A percentile compares a stretch with the other conserved stretches of the same genome.
phyloP scores from a whole-genome alignment of 1,284 basidiomycete genomes.

The Ganoderma lingzhi region DNA sequence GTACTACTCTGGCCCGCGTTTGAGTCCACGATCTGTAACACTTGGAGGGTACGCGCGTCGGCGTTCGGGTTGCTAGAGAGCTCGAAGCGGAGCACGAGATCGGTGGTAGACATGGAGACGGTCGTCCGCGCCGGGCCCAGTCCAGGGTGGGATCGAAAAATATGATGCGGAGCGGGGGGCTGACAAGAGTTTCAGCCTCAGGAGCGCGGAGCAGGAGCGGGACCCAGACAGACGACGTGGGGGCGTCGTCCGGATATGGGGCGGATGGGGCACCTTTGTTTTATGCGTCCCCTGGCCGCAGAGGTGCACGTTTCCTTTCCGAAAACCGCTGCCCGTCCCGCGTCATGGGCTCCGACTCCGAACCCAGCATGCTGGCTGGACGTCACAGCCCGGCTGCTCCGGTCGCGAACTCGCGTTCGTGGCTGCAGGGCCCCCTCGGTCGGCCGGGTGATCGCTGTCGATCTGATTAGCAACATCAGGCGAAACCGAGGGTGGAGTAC shows the following conservation, averaged over 20 bases:
- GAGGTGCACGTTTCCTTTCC: slow-evolving; percentile 9
- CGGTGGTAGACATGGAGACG: slow-evolving; percentile 39
- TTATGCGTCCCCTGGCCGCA: slow-evolving; percentile 11
- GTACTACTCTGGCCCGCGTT: slow-evolving; percentile 36
- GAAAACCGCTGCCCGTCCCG: slow-evolving; percentile 5
- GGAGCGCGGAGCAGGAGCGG: slow-evolving; percentile 6
- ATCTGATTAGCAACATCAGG: slow-evolving; percentile 40
- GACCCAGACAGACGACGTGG: not conserved
- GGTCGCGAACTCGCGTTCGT: slow-evolving; percentile 5
- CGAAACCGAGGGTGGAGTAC: slow-evolving; percentile 5
- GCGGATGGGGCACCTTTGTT: slow-evolving; percentile 6
- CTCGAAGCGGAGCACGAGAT: slow-evolving; percentile 53
- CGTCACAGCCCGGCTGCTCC: slow-evolving; percentile 11
- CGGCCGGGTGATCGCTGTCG: slow-evolving; percentile 32
- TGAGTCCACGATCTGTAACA: slow-evolving; percentile 47
- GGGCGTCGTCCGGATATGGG: slow-evolving; percentile 1
- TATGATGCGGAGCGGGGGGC: not conserved
- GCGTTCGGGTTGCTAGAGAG: slow-evolving; percentile 43
- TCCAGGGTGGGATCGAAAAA: slow-evolving; percentile 9
- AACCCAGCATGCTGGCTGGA: slow-evolving; percentile 5
- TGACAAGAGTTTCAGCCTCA: not conserved
- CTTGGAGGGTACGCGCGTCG: slow-evolving; percentile 55
- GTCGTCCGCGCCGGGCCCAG: not conserved
- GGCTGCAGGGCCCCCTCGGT: slow-evolving; percentile 10
- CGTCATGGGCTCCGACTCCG: slow-evolving; percentile 8